Conservation (phyloP, 805 yeast species). For the Lachancea meyersii region DNA sequence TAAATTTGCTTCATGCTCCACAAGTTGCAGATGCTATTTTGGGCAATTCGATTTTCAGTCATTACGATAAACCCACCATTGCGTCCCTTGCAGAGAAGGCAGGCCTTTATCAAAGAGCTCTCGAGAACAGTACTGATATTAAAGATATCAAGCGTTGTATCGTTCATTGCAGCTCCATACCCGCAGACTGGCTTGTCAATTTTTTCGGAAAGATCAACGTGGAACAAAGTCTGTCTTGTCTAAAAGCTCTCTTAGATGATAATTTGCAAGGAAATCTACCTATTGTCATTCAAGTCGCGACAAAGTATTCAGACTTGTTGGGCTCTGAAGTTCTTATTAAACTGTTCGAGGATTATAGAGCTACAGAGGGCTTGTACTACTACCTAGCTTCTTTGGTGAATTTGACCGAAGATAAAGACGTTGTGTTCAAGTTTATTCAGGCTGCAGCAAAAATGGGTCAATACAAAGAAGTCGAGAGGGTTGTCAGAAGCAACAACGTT, state of each 20-base stretch:
- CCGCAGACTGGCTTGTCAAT: conserved; percentile 87
- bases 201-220: conserved; percentile 92
- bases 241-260: conserved; percentile 75
- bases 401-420: conserved; percentile 87
- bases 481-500: conserved; percentile 87
- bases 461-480: conserved; percentile 88
- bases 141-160: conserved; percentile 94
- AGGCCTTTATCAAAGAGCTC: conserved; percentile 91
- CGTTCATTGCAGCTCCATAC: conserved; percentile 76
- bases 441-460: conserved; percentile 89
- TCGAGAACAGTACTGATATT: conserved; percentile 91
- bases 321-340: conserved; percentile 82
- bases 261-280: conserved; percentile 85
- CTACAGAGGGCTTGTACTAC: conserved; percentile 90
- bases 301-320: conserved; percentile 88
- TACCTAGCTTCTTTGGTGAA: conserved; percentile 91
- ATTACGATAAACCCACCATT: conserved; percentile 88
- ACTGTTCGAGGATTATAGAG: conserved; percentile 87
- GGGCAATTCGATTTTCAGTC: conserved; percentile 92
- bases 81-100: conserved; percentile 92
- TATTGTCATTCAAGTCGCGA: conserved; percentile 91
- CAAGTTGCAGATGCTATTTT: conserved; percentile 99
- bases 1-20: conserved; percentile 91
- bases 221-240: conserved; percentile 83
- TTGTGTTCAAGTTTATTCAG: conserved; percentile 92